phyloP scores from a whole-genome alignment of 2,329 filamentous ascomycete genomes.

The Gnomoniopsis smithogilvyi region DNA sequence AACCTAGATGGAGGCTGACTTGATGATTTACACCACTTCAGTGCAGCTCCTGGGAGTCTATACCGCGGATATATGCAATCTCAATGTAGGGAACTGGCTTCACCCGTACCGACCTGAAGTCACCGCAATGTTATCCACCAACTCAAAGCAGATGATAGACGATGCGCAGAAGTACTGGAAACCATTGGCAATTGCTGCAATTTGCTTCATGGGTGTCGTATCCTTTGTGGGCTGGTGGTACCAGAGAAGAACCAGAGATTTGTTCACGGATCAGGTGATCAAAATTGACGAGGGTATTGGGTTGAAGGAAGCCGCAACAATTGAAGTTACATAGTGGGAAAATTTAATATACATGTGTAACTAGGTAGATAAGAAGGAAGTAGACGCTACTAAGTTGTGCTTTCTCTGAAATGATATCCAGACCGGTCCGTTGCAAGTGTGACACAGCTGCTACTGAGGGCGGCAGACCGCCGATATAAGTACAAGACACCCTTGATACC shows the following conservation, averaged over 20 bases:
- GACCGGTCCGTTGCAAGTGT: no score
- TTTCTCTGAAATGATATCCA: no score
- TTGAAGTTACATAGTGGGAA: no score
- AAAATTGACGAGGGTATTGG: background rate
- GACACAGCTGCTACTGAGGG: no score
- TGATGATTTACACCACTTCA: no score
- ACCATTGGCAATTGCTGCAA: slow-evolving; percentile 22
- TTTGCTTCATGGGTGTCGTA: slow-evolving; percentile 24
- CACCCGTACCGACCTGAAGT: slow-evolving; percentile 2
- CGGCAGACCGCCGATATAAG: no score
- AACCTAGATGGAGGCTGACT: no score
- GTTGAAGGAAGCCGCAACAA: no score
- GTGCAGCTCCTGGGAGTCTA: slow-evolving; percentile 27
- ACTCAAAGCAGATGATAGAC: slow-evolving; percentile 1
- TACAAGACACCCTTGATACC: no score
- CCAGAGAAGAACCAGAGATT: slow-evolving; percentile 24
- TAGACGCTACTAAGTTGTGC: no score
- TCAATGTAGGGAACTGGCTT: slow-evolving; percentile 21
- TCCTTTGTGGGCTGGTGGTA: slow-evolving; percentile 27
- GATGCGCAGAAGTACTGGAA: slow-evolving; percentile 19
- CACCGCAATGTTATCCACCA: background rate
- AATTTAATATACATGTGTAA: no score
- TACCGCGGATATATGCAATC: slow-evolving; percentile 17
- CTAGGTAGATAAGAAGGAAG: no score
- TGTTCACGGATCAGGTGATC: slow-evolving; percentile 17